phyloP scores from a whole-genome alignment of 164 flowering plant species.

The Berberis vulgaris region DNA sequence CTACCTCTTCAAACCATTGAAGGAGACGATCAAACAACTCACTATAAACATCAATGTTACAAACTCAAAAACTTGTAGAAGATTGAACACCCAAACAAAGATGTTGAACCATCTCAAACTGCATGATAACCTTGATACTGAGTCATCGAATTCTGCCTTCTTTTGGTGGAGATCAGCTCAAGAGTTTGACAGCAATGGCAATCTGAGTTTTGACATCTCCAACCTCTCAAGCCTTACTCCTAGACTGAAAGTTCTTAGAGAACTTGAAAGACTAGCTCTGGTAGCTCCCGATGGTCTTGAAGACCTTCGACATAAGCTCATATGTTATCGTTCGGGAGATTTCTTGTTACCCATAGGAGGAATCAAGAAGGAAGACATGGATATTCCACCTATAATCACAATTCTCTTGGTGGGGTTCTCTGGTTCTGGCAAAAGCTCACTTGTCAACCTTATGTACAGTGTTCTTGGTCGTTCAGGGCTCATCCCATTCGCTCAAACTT shows the following conservation, averaged over 20 bases:
- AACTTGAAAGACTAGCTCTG: conserved; percentile 59
- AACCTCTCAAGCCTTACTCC: conserved; percentile 32
- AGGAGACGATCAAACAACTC: too few relatives aligned
- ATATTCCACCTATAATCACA: conserved; percentile 42
- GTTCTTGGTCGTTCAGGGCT: conserved; percentile 67
- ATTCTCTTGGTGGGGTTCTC: conserved; percentile 52
- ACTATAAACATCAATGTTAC: too few relatives aligned
- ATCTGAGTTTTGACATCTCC: conserved; percentile 25
- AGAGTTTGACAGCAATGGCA: conserved; percentile 22
- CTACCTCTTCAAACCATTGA: too few relatives aligned
- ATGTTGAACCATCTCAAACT: conserved; percentile 13
- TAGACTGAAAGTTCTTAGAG: conserved; percentile 47
- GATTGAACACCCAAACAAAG: neutral
- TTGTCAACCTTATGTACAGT: conserved; percentile 65
- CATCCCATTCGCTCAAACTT: conserved; percentile 66
- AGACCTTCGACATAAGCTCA: conserved; percentile 61
- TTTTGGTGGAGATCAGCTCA: conserved; percentile 55
- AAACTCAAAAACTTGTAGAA: too few relatives aligned
- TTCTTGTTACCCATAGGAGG: conserved; percentile 71
- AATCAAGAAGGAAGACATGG: conserved; percentile 51
- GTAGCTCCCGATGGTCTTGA: conserved; percentile 51
- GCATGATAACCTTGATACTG: conserved; percentile 21
- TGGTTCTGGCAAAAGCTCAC: conserved; percentile 73
- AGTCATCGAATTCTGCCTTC: conserved; percentile 12
- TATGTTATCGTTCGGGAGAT: conserved; percentile 50